Conservation (phyloP, 2,329 filamentous ascomycete genomes). For the Aspergillus fijiensis region DNA sequence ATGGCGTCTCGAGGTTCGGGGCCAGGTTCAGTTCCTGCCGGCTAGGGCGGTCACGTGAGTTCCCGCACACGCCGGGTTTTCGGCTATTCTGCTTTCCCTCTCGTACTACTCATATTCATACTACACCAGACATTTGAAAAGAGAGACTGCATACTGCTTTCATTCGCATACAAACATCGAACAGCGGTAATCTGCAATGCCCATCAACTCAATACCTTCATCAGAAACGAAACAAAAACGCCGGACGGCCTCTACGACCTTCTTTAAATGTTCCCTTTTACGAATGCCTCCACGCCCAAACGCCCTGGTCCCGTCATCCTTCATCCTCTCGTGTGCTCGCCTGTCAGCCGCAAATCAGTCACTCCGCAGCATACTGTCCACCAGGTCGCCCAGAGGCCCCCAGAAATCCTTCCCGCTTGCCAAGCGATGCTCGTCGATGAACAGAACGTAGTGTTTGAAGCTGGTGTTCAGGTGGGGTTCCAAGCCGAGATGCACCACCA, state of each 20-base stretch:
- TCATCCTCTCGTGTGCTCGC: slow-evolving; percentile 3
- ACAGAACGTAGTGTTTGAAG: slow-evolving; percentile 99
- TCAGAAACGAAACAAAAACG: neutral
- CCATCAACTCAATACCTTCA: neutral
- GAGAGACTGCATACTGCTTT: too few species aligned
- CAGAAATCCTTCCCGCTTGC: slow-evolving; percentile 96
- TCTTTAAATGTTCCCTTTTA: slow-evolving; percentile 4
- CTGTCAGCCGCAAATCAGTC: slow-evolving; percentile 56
- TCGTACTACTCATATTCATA: neutral
- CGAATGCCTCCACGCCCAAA: slow-evolving; percentile 18
- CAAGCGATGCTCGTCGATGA: slow-evolving; percentile 93
- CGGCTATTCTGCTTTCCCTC: slow-evolving; percentile 13
- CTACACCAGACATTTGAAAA: too few species aligned
- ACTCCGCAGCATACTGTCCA: slow-evolving; percentile 95
- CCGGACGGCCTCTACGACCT: slow-evolving; percentile 5
- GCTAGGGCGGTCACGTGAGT: slow-evolving; percentile 26
- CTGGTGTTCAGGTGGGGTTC: slow-evolving; percentile 98
- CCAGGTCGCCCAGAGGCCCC: slow-evolving; percentile 90
- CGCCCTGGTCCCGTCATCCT: slow-evolving; percentile 12
- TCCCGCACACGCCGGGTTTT: slow-evolving; percentile 29
- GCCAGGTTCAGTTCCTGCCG: slow-evolving; percentile 28
- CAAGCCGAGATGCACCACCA: slow-evolving; percentile 89
- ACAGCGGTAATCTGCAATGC: too few species aligned
- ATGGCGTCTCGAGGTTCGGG: slow-evolving; percentile 17
- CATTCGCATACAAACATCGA: neutral